Base-by-base conservation (phyloP, 2,329 filamentous ascomycete genomes). In the Microdochium nivale region DNA sequence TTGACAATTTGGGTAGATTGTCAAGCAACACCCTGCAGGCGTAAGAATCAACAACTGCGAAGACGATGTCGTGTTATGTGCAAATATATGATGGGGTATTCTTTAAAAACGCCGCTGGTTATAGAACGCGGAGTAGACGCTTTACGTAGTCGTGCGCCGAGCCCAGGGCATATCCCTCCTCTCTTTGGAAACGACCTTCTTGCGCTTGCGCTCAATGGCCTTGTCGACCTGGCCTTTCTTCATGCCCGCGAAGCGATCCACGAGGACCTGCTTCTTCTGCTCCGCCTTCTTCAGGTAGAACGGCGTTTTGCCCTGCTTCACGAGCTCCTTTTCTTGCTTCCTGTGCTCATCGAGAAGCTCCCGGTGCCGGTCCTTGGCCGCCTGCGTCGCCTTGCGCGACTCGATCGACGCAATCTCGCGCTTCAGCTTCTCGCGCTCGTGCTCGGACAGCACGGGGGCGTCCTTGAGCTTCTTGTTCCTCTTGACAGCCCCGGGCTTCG, bases 241-340 rank as follows among this genome's bases (percentile, higher is more conserved):
- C 86, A 97, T 87, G 54, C 81, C 80, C 60, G 85, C 80, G 69
- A 88, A 96, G 65, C 86, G 83, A 61, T 94, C 85, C 63, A 88
- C 75, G 55, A 96, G 73, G 52, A 90, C 76, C 68, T 86, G 76
- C 76, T 92, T 90, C 84, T 94, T 95, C 75, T 94, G 81, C 71
- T 96, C 92, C 63, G 84, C 83, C 73, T 85, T 86, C 81, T 99
- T 99, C 61, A 97, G 74, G 70, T 89, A 97, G 72, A 90, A 99
- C 0, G 94, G 92, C 65, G 80, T 83, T 81, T 96, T 96, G 55
- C 94, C 94, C 72, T 95, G 81, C 61, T 83, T 83, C 49, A 97
- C 84, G 54, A 88, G 72, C 66, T 91, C 87, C 72, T 89, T 90
- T 76, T 99, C 94, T 67, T 84, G 78, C 70, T 80, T 80, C 63